Base-by-base conservation (phyloP, 192 early-diverging fungal species). In the Chytriomyces sp. region DNA sequence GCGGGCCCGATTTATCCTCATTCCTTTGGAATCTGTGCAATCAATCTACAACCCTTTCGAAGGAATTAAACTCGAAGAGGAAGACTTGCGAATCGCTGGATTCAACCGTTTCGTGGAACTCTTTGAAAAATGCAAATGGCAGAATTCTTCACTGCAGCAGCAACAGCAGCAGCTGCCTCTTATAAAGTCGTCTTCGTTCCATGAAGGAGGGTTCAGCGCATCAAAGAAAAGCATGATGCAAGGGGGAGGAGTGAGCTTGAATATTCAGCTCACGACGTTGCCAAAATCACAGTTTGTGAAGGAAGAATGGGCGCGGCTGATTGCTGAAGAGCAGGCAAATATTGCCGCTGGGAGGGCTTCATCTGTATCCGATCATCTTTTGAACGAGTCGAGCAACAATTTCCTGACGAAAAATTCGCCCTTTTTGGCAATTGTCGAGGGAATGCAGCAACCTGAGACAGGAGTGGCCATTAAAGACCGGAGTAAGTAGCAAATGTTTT, bases 71-170 rank as follows among this genome's bases (percentile, higher is more conserved):
- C 72, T 99, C 62, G 91, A 95, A 68, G 93, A 95, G 5, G 96
- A 98, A 69, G 97, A 99, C 73, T 71, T 93, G 48, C 86, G 97
- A 24, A 79, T 99, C 2, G 93, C 89, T 3, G 90, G 91, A 57
- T 97, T 99, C 83, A 86, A 93, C 67, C 86, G 85, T 60, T 99
- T 98, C 76, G 76, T 98, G 20, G 95, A 98, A 49, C 78, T 88
- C 11, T 86, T 96, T 46, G 91, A 94, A 66, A 90, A 91, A 69
- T 82, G 89, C 0, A 77, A 85, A 63, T 92, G 81, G 80, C 44
- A 85, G 2, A 78, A 82, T 13, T 81, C 82, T 1, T 50, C 85
- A 45, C 16, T 64, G 63, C n/a, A 26, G 26, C 16, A 26, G 87
- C 88, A 44, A 76, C 73, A 50, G 82, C 75, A 43, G 84, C 71